Evolutionary conservation across 2,329 filamentous ascomycete species (phyloP).

Genomic region (Magnaporthiopsis incrustans): DNA sequence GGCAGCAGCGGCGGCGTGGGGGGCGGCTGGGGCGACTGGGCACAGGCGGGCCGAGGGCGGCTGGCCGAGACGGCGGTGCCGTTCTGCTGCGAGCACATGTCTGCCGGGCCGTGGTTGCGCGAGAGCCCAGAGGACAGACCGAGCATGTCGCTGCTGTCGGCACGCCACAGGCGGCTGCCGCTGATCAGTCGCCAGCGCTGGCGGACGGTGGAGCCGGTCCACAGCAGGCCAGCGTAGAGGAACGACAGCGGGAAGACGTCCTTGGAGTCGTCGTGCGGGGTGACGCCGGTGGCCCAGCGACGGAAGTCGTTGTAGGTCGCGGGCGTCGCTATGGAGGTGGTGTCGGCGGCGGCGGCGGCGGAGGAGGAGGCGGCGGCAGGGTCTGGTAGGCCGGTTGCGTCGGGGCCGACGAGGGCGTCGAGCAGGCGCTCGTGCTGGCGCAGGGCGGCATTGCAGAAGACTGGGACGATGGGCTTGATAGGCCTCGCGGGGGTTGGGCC

Average conservation of each 20-base stretch:
- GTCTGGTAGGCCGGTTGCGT: constrained; percentile 1
- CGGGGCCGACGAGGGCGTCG: constrained; percentile 20
- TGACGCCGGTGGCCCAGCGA: constrained; percentile 32
- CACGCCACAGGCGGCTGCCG: constrained; percentile 28
- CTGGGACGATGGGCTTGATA: constrained; percentile 22
- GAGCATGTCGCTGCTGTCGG: constrained; percentile 9
- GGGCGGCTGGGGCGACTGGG: too few relatives aligned
- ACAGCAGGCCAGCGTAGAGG: constrained; percentile 24
- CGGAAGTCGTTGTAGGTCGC: constrained; percentile 27
- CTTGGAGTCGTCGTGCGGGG: constrained; percentile 32
- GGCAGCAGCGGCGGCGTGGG: too few relatives aligned
- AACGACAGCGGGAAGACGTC: constrained; percentile 36
- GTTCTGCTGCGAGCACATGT: too few relatives aligned
- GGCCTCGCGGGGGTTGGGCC: constrained; percentile 11
- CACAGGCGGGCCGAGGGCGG: too few relatives aligned
- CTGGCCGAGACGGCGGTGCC: too few relatives aligned
- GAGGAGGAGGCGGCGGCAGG: background rate
- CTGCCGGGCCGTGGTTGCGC: too few relatives aligned
- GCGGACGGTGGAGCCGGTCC: constrained; percentile 29
- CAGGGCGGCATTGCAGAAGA: constrained; percentile 29
- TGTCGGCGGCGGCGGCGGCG: background rate
- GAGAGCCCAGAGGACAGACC: too few relatives aligned
- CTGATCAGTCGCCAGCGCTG: constrained; percentile 33
- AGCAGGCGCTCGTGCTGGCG: constrained; percentile 23
- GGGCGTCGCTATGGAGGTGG: background rate